These are phyloP conservation scores for Thermothelomyces thermophilus DNA, from an alignment of 2,329 filamentous ascomycete species.

Conservation along the genomic window DNA sequence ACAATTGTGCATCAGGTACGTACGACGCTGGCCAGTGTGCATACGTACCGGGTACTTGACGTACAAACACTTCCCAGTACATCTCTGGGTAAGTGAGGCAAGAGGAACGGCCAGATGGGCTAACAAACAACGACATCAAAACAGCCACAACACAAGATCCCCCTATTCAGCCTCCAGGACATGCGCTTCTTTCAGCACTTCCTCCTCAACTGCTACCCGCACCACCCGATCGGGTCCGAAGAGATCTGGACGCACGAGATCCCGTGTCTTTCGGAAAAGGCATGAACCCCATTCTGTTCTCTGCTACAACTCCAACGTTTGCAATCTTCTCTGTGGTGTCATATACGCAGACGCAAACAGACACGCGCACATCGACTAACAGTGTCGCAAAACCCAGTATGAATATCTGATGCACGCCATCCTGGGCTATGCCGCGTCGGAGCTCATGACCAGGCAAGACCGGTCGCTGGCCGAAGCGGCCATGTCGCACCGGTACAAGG, in stretches of 20 bases:
- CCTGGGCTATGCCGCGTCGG: constrained; percentile 60
- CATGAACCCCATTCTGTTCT: constrained; percentile 25
- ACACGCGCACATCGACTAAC: not conserved
- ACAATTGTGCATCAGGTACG: constrained; percentile 45
- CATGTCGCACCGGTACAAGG: constrained; percentile 58
- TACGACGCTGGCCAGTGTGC: not conserved
- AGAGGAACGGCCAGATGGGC: too few relatives aligned
- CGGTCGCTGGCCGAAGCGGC: constrained; percentile 49
- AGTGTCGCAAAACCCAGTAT: constrained; percentile 38
- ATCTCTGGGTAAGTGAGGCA: too few relatives aligned
- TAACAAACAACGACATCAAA: not conserved
- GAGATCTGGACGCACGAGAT: constrained; percentile 61
- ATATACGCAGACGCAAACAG: too few relatives aligned
- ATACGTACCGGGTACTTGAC: not conserved
- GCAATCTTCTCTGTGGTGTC: too few relatives aligned
- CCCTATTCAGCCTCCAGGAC: constrained; percentile 54
- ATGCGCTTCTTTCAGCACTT: constrained; percentile 67
- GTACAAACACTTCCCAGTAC: too few relatives aligned
- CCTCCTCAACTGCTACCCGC: constrained; percentile 53
- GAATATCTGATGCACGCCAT: constrained; percentile 67
- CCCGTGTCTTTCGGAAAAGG: constrained; percentile 60
- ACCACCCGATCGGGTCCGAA: constrained; percentile 59
- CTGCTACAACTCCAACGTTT: too few relatives aligned
- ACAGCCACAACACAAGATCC: constrained; percentile 52
- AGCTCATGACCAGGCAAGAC: constrained; percentile 46